Base-by-base conservation (phyloP, 306 rosid genomes). In the Lathyrus tuberosus region DNA sequence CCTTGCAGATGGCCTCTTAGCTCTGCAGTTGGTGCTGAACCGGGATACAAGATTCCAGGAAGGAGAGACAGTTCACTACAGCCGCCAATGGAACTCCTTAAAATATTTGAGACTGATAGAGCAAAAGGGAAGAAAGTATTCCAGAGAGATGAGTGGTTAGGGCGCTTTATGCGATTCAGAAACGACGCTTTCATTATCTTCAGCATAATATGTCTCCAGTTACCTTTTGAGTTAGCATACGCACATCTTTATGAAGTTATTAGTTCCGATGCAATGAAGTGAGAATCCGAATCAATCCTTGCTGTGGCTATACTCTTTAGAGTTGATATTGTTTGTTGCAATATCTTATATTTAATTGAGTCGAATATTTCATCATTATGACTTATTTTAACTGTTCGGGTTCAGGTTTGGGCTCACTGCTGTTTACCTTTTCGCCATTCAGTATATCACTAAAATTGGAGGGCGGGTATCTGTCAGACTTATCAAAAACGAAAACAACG, bases 151-250 rank as follows among this genome's bases (percentile, higher is more conserved):
- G 99, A 94, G 86, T 94, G 99, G 99, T 74, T 94, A 54, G 95
- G 95, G 42, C 85, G 85, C 65, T 74, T 94, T 70, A 43, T 82
- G 88, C 86, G 99, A 78, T 89, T 94, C 71, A 84, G 99, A 81
- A 94, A 94, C 76, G 95, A 94, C 72, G 89, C 85, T 53, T 54
- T 94, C 46, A 60, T 94, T 66, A 83, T 94, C 85, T 67, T 89
- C 81, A 83, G 97, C 78, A 94, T 89, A 64, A 86, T 94, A 78
- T 94, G 97, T 85, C 97, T 94, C 22, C 99, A 94, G 84, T 78
- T 94, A 68, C 99, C 99, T 0, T 88, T 94, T 80, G 99, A 91
- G 84, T 83, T 94, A 91, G 91, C 96, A 38, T 94, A 94, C 51
- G 99, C 99, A 67, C 96, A 94, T 89, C 89, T 89, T 75, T 94